Evolutionary conservation across 1,284 basidiomycete species (phyloP).

Genomic region (Austropuccinia psidii): DNA sequence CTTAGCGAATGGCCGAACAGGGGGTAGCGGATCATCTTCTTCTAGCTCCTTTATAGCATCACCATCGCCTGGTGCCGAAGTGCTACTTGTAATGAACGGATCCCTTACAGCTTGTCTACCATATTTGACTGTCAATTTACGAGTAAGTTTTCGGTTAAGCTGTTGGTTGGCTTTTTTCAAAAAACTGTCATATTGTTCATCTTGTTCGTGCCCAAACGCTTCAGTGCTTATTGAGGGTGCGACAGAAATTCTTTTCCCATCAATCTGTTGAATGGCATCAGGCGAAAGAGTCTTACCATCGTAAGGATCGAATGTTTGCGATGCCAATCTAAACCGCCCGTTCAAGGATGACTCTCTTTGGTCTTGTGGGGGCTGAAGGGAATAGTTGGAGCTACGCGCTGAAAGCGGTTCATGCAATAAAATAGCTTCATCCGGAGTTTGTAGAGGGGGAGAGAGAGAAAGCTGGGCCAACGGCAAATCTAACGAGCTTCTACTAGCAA

Average conservation of each 20-base stretch:
- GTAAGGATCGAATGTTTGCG: not conserved
- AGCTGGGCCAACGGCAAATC: not conserved
- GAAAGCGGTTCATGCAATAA: not conserved
- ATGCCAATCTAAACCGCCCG: not conserved
- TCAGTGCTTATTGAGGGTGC: conserved; percentile 3
- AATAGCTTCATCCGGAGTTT: not conserved
- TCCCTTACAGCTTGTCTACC: conserved; percentile 34
- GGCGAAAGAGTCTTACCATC: not conserved
- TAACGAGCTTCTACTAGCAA: not conserved
- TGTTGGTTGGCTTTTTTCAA: conserved; percentile 33
- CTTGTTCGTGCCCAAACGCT: not conserved
- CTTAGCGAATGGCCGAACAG: conserved; percentile 24
- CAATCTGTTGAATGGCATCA: not conserved
- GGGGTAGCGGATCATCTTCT: conserved; percentile 31
- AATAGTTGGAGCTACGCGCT: not conserved
- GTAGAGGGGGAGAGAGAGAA: not conserved
- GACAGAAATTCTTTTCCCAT: conserved; percentile 22
- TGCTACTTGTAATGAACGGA: conserved; percentile 20
- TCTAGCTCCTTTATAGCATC: no score
- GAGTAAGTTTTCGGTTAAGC: conserved; percentile 27
- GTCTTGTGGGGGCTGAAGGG: not conserved
- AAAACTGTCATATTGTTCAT: conserved; percentile 36
- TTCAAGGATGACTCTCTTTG: not conserved
- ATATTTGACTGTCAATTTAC: conserved; percentile 29
- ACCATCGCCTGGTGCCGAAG: not conserved